These are phyloP conservation scores for Pythium volutum DNA, from an alignment of 352 stramenopile genomes.

Conservation along the genomic window DNA sequence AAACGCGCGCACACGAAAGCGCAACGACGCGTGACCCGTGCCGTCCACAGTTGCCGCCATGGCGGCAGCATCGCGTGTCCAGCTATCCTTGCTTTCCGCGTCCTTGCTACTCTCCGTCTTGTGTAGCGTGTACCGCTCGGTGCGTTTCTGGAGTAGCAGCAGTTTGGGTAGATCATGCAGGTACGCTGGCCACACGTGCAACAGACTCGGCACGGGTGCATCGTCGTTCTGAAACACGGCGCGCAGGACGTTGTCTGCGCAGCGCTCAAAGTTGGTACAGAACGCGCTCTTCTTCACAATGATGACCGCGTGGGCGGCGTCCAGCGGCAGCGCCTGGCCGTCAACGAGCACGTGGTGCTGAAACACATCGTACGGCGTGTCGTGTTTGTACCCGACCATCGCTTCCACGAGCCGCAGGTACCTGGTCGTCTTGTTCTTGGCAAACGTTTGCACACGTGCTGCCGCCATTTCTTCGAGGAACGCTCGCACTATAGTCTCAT, in stretches of 20 bases:
- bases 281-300: conserved; percentile 12
- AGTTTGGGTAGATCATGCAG: conserved; percentile 48
- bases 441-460: conserved; percentile 45
- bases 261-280: conserved; percentile 2
- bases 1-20: conserved; percentile 36
- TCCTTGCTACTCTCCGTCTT: neutral
- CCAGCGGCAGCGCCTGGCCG: conserved; percentile 5
- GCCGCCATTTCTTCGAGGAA: conserved; percentile 58
- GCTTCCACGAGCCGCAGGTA: conserved; percentile 44
- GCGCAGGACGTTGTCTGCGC: conserved; percentile 14
- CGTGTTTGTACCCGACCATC: conserved; percentile 47
- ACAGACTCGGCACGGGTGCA: conserved; percentile 11
- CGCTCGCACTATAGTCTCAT: conserved; percentile 16
- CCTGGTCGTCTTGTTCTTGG: conserved; percentile 43
- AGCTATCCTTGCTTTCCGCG: conserved; percentile 21
- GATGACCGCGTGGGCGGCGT: conserved; percentile 1
- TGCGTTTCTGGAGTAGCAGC: conserved; percentile 56
- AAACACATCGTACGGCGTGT: conserved; percentile 15
- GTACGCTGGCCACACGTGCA: conserved; percentile 46
- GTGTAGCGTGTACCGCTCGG: conserved; percentile 40
- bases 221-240: conserved; percentile 8
- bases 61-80: conserved; percentile 27
- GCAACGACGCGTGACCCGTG: neutral
- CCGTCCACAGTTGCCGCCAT: conserved; percentile 26
- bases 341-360: conserved; percentile 13